Conservation (phyloP, 768 basidiomycete genomes). For the Boletus bicolor region DNA sequence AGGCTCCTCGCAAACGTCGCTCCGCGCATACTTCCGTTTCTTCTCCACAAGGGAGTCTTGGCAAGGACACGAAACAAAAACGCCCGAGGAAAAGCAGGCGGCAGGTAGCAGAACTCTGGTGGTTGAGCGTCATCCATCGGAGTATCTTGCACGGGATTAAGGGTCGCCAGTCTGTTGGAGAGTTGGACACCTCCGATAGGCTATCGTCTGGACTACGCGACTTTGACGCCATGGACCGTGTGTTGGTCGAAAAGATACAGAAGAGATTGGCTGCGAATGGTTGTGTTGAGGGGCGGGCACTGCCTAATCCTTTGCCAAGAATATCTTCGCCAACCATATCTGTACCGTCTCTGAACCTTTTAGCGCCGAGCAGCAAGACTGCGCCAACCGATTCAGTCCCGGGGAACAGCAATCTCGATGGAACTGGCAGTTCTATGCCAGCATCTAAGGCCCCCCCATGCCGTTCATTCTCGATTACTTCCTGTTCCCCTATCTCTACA, state of each 20-base stretch:
- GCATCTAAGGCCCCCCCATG: not conserved
- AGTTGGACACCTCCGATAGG: constrained; percentile 2
- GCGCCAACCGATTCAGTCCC: not conserved
- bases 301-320: constrained; percentile 19
- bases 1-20: constrained; percentile 31
- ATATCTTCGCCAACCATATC: constrained; percentile 26
- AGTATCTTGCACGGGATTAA: constrained; percentile 31
- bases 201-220: constrained; percentile 1
- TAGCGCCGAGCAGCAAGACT: constrained; percentile 9
- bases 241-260: constrained; percentile 34
- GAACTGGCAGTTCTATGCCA: not conserved
- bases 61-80: constrained; percentile 25
- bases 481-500: not conserved
- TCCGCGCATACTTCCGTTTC: constrained; percentile 32
- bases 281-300: constrained; percentile 21
- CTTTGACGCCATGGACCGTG: constrained; percentile 31
- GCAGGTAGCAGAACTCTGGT: constrained; percentile 34
- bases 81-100: constrained; percentile 31
- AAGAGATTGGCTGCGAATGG: constrained; percentile 32
- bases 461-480: constrained; percentile 2
- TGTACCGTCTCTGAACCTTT: constrained; percentile 18
- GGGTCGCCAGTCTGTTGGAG: constrained; percentile 4
- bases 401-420: not conserved
- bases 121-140: constrained; percentile 36
- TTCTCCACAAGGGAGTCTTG: constrained; percentile 17